Conservation (phyloP, 2,329 filamentous ascomycete genomes). For the Periconia sp. region DNA sequence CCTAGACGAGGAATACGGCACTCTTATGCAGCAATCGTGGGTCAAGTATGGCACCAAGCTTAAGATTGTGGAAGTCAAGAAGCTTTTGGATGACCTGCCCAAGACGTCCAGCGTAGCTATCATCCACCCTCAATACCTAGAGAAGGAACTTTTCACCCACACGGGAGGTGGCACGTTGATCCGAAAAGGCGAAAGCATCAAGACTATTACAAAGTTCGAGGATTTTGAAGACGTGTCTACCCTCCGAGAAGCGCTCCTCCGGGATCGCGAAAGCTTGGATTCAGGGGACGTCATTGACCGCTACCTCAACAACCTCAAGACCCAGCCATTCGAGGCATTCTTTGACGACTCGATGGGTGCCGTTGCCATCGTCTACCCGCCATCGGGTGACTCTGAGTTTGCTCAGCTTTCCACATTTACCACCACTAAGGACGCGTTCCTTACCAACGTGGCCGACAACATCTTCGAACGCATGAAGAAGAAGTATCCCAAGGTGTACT, state of each 20-base stretch:
- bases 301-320: conserved; percentile 79
- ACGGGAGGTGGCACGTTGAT: conserved; percentile 94
- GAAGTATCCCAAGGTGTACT: conserved; percentile 87
- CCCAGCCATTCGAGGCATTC: conserved; percentile 86
- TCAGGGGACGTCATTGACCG: conserved; percentile 83
- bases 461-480: conserved; percentile 94
- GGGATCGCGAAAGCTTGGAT: conserved; percentile 82
- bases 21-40: conserved; percentile 93
- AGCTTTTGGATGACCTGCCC: conserved; percentile 85
- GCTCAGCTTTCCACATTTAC: conserved; percentile 89
- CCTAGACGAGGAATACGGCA: conserved; percentile 92
- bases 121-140: conserved; percentile 92
- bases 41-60: conserved; percentile 92
- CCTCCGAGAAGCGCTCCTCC: conserved; percentile 81
- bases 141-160: conserved; percentile 97
- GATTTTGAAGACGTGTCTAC: conserved; percentile 78
- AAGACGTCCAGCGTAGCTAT: conserved; percentile 95
- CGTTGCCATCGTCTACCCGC: conserved; percentile 84
- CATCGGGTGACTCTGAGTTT: conserved; percentile 68
- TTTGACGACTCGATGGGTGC: conserved; percentile 95
- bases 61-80: conserved; percentile 98
- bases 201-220: conserved; percentile 71
- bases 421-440: conserved; percentile 92
- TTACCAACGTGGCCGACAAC: conserved; percentile 94
- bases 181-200: conserved; percentile 87